Evolutionary conservation across 768 basidiomycete genomes (phyloP).

Genomic region (Lactarius trivialis): DNA sequence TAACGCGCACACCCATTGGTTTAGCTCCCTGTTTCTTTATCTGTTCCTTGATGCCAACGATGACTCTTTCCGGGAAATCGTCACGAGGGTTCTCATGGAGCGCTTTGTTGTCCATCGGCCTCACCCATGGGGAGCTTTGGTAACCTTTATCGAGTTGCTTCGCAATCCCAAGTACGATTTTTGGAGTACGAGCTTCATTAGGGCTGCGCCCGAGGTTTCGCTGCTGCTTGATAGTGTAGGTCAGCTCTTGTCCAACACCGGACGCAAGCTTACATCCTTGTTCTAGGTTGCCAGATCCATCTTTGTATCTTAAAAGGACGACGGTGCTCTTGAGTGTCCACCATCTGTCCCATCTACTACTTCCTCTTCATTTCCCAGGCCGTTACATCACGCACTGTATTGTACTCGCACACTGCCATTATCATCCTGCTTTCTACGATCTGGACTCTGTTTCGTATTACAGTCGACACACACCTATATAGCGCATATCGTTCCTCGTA

Average conservation of each 20-base stretch:
- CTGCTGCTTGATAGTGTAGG: constrained; percentile 78
- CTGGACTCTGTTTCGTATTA: constrained; percentile 41
- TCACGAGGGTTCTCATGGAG: constrained; percentile 87
- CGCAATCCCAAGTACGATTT: constrained; percentile 87
- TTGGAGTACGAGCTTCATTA: constrained; percentile 84
- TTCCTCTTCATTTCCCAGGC: constrained; percentile 36
- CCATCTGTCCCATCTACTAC: constrained; percentile 79
- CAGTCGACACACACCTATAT: constrained; percentile 33
- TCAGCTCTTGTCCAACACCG: constrained; percentile 21
- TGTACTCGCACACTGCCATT: constrained; percentile 62
- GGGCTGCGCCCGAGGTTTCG: constrained; percentile 80
- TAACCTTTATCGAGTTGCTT: constrained; percentile 90
- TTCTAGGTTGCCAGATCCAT: constrained; percentile 68
- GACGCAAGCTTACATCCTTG: constrained; percentile 13
- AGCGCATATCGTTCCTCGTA: constrained; percentile 32
- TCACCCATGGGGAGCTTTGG: constrained; percentile 92
- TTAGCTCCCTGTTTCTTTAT: constrained; percentile 83
- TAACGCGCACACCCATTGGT: constrained; percentile 98
- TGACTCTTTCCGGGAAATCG: constrained; percentile 72
- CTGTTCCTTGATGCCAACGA: constrained; percentile 77
- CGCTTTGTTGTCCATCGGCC: constrained; percentile 91
- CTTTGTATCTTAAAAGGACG: constrained; percentile 52
- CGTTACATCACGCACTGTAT: constrained; percentile 66
- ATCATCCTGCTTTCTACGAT: constrained; percentile 37
- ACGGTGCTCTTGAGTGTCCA: constrained; percentile 31